Percentiles rank a stretch among this genome's conserved stretches.
Conservation (phyloP, 805 yeast genomes). For the Yueomyces sp. region DNA sequence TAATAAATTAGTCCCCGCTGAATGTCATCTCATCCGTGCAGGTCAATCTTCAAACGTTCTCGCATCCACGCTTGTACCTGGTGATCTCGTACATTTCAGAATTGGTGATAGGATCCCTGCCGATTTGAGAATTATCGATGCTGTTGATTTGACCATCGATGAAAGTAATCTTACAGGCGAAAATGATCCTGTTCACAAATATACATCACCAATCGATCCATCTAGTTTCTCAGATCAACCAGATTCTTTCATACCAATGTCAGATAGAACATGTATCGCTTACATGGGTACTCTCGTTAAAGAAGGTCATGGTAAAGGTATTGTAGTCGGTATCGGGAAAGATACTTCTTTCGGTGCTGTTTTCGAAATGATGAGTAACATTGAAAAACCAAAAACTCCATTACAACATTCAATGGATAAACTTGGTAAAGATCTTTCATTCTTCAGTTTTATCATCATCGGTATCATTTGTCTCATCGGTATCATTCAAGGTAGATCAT, state of each 20-base stretch:
- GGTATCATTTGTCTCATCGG: constrained; percentile 90
- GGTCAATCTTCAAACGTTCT: constrained; percentile 68
- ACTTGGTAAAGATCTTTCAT: constrained; percentile 79
- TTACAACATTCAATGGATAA: constrained; percentile 91
- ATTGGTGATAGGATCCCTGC: constrained; percentile 98
- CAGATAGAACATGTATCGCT: constrained; percentile 67
- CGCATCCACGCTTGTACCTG: constrained; percentile 86
- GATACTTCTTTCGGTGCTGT: constrained; percentile 91
- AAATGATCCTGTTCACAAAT: constrained; percentile 71
- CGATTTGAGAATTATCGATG: constrained; percentile 67
- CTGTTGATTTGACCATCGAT: constrained; percentile 74
- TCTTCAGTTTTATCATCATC: constrained; percentile 74
- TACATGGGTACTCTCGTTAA: constrained; percentile 96
- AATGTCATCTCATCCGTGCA: constrained; percentile 79
- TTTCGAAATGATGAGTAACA: constrained; percentile 86
- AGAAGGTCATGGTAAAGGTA: constrained; percentile 89
- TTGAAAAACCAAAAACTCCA: constrained; percentile 97
- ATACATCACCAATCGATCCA: constrained; percentile 30
- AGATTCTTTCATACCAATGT: constrained; percentile 35
- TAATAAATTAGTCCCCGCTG: constrained; percentile 90
- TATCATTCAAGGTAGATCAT: constrained; percentile 77
- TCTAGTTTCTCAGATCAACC: constrained; percentile 18
- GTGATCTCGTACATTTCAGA: constrained; percentile 78
- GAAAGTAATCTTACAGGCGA: constrained; percentile 96
- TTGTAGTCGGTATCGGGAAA: constrained; percentile 81